These are phyloP conservation scores for Haplographium delicatum DNA, from an alignment of 495 filamentous ascomycete species.

Conservation along the genomic window DNA sequence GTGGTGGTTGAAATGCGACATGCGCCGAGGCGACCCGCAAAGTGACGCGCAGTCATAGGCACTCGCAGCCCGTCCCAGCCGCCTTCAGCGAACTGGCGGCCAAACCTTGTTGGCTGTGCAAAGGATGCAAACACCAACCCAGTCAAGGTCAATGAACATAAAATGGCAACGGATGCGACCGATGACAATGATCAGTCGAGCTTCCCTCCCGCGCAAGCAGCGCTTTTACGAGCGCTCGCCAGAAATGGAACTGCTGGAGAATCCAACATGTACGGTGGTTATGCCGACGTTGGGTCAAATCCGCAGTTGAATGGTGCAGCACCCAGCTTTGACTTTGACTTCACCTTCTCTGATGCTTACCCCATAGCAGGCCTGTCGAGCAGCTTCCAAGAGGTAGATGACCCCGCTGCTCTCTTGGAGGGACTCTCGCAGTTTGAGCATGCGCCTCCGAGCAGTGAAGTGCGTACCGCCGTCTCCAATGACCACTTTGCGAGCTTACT, in stretches of 20 bases:
- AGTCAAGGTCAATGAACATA: not conserved
- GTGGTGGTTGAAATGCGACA: not conserved
- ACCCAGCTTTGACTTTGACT: not conserved
- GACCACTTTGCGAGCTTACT: conserved; percentile 22
- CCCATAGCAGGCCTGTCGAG: conserved; percentile 6
- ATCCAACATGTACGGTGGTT: conserved; percentile 11
- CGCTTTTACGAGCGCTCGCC: conserved; percentile 12
- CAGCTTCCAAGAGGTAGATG: conserved; percentile 14
- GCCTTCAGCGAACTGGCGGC: not conserved
- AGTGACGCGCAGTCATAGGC: no score
- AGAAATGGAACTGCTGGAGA: conserved; percentile 12
- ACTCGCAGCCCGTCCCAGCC: no score
- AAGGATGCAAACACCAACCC: conserved; percentile 2
- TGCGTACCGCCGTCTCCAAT: not conserved
- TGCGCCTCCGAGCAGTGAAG: not conserved
- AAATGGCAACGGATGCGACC: conserved; percentile 1
- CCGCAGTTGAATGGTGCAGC: conserved; percentile 13
- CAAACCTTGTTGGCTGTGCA: not conserved
- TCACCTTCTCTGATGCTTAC: conserved; percentile 13
- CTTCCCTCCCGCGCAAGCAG: conserved; percentile 18
- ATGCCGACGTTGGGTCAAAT: conserved; percentile 4
- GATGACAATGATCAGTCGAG: not conserved
- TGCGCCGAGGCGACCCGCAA: not conserved
- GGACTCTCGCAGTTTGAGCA: conserved; percentile 13
- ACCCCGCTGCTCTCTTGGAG: conserved; percentile 17